phyloP scores from a whole-genome alignment of 1,284 basidiomycete genomes.

The Leccinum solheimii region DNA sequence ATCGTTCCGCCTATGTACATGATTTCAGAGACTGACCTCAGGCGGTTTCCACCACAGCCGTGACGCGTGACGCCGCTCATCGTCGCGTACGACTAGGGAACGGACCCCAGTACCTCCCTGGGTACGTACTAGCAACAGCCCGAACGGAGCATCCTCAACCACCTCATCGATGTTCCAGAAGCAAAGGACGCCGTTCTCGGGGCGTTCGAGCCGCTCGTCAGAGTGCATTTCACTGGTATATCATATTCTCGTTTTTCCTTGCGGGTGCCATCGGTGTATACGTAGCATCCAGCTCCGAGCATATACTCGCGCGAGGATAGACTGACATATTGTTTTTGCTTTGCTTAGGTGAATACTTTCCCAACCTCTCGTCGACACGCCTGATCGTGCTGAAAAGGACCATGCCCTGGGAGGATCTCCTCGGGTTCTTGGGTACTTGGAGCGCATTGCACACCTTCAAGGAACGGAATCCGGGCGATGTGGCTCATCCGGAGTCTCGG shows the following conservation, averaged over 20 bases:
- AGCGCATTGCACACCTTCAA: conserved; percentile 19
- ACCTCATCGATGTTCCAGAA: conserved; percentile 68
- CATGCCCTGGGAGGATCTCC: conserved; percentile 11
- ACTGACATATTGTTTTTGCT: neutral
- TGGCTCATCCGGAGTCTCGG: conserved; percentile 42
- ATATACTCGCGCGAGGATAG: neutral
- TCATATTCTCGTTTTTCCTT: neutral
- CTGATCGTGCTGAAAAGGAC: conserved; percentile 40
- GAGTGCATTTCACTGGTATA: conserved; percentile 56
- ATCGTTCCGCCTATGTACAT: neutral
- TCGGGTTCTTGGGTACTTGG: conserved; percentile 12
- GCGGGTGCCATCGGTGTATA: conserved; percentile 1
- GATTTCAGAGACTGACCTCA: neutral
- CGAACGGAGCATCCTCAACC: conserved; percentile 70
- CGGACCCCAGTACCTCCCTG: conserved; percentile 52
- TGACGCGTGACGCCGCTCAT: conserved; percentile 53
- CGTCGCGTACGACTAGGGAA: conserved; percentile 58
- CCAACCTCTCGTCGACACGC: conserved; percentile 43
- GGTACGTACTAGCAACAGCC: conserved; percentile 81
- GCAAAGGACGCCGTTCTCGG: conserved; percentile 42
- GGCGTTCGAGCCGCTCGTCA: conserved; percentile 43
- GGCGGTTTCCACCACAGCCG: conserved; percentile 31
- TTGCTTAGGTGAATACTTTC: conserved; percentile 40
- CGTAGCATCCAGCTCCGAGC: neutral
- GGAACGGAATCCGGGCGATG: conserved; percentile 56